Percentiles rank a stretch among this genome's conserved stretches.
Conservation (phyloP, 2,329 filamentous ascomycete species). For the Paecilomyces dactylethromorphus region DNA sequence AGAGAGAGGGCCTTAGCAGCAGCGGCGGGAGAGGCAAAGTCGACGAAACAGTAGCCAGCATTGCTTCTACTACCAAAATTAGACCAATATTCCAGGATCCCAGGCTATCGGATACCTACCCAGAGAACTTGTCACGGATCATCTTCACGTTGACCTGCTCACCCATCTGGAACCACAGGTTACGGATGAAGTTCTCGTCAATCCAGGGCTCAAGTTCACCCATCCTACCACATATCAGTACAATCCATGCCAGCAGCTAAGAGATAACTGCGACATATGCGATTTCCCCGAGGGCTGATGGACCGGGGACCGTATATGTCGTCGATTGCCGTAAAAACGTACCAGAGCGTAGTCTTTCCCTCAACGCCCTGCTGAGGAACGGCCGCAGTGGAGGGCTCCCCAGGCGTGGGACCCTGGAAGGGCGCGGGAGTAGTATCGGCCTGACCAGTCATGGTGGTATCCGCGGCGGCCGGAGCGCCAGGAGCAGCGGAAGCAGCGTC, state of each 20-base stretch:
- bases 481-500: constrained; percentile 44
- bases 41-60: constrained; percentile 97
- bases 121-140: constrained; percentile 98
- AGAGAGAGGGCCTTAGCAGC: constrained; percentile 86
- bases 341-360: constrained; percentile 53
- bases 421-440: constrained; percentile 49
- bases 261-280: constrained; percentile 4
- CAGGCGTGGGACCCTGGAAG: constrained; percentile 43
- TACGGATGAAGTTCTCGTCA: constrained; percentile 97
- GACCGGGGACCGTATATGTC: no score
- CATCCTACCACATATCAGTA: constrained; percentile 61
- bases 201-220: constrained; percentile 98
- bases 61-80: constrained; percentile 60
- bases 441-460: constrained; percentile 50
- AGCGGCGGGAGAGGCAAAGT: constrained; percentile 75
- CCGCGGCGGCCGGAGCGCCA: constrained; percentile 43
- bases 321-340: constrained; percentile 14
- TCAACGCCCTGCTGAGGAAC: constrained; percentile 47
- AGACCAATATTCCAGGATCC: constrained; percentile 18
- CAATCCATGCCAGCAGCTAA: not conserved
- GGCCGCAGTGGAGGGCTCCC: constrained; percentile 33
- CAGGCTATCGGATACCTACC: constrained; percentile 51
- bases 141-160: constrained; percentile 98
- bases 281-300: not conserved
- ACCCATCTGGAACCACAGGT: constrained; percentile 85